Percentiles rank a stretch among this genome's conserved stretches.
Evolutionary conservation across 202 grass and related monocot species (phyloP).

Genomic region (Musa balbisiana): DNA sequence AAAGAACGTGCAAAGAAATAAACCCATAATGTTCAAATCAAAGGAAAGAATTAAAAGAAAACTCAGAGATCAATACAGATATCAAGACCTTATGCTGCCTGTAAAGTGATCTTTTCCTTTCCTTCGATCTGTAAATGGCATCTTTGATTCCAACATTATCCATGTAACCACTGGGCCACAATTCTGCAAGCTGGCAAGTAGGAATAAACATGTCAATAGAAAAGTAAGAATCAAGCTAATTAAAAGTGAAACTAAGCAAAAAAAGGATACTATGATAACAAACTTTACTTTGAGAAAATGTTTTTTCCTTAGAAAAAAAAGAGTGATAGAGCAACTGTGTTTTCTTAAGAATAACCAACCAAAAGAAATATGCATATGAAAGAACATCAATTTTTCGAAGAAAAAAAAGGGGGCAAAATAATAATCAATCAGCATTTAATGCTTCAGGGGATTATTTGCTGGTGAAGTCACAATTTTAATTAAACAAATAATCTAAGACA

Average conservation of each 20-base stretch:
- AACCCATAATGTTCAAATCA: neutral
- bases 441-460: neutral
- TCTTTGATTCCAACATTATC: conserved; percentile 99
- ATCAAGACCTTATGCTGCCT: conserved; percentile 66
- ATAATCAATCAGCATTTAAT: neutral
- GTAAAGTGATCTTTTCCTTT: conserved; percentile 50
- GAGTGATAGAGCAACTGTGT: too few relatives aligned
- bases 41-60: neutral
- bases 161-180: conserved; percentile 95
- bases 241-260: neutral
- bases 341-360: too few relatives aligned
- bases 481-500: neutral
- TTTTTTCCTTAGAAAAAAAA: neutral
- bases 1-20: neutral
- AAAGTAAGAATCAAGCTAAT: neutral
- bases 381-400: neutral
- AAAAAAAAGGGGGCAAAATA: neutral
- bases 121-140: conserved; percentile 84
- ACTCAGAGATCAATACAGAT: conserved; percentile 10
- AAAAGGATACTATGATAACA: too few relatives aligned
- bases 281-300: neutral
- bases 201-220: conserved; percentile 18
- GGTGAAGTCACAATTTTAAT: neutral
- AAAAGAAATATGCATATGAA: neutral
- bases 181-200: conserved; percentile 66